Conservation (phyloP, 2,329 filamentous ascomycete species). For the Colletotrichum limetticola region DNA sequence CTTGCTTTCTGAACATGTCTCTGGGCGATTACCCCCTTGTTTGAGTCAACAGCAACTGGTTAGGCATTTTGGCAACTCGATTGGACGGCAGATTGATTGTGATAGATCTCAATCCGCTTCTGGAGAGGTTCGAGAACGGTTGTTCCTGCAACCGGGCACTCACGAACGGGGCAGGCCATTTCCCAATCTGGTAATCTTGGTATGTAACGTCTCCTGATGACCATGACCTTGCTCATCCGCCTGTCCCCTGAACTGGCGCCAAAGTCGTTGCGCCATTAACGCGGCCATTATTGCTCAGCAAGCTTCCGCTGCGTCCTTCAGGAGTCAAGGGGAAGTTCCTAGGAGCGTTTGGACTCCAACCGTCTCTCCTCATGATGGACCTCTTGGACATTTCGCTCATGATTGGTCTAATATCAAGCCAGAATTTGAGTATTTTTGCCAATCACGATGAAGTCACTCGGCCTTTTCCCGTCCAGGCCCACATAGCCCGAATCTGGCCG, state of each 20-base stretch:
- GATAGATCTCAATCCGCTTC: slow-evolving; percentile 14
- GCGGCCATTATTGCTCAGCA: slow-evolving; percentile 2
- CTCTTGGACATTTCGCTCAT: background rate
- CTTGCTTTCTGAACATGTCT: slow-evolving; percentile 5
- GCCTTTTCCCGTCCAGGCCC: slow-evolving; percentile 21
- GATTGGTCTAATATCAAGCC: slow-evolving; percentile 25
- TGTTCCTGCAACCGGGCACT: slow-evolving; percentile 15
- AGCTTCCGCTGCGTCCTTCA: background rate
- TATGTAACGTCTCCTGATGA: slow-evolving; percentile 22
- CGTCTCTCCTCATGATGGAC: slow-evolving; percentile 23
- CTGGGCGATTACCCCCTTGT: slow-evolving; percentile 7
- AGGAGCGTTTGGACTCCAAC: background rate
- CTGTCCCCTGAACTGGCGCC: background rate
- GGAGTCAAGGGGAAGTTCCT: slow-evolving; percentile 17
- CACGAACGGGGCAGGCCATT: slow-evolving; percentile 18
- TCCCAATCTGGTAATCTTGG: slow-evolving; percentile 11
- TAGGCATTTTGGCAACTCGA: slow-evolving; percentile 5
- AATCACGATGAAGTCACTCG: slow-evolving; percentile 22
- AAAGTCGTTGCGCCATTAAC: slow-evolving; percentile 24
- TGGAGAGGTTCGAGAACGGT: slow-evolving; percentile 24
- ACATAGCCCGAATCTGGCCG: slow-evolving; percentile 32
- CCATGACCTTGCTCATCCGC: slow-evolving; percentile 25
- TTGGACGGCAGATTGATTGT: slow-evolving; percentile 20
- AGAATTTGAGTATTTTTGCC: slow-evolving; percentile 30
- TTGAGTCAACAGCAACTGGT: slow-evolving; percentile 8